Conservation (phyloP, 2,329 filamentous ascomycete genomes). For the Botrytis fragariae region DNA sequence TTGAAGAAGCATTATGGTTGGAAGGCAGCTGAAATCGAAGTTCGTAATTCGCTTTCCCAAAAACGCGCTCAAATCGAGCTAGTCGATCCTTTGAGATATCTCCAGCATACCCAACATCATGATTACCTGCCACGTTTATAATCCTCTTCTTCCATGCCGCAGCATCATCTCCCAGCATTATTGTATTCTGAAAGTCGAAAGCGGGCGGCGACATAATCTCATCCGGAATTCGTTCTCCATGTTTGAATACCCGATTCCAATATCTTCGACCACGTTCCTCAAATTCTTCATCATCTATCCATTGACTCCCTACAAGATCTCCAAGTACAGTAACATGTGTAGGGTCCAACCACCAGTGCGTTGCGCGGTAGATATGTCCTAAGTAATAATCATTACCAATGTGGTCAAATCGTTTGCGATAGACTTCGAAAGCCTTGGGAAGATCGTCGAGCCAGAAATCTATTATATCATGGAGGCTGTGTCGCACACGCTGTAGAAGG, state of each 20-base stretch:
- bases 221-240: slow-evolving; percentile 61
- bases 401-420: slow-evolving; percentile 80
- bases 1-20: slow-evolving; percentile 25
- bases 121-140: slow-evolving; percentile 91
- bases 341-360: slow-evolving; percentile 80
- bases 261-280: slow-evolving; percentile 67
- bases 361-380: slow-evolving; percentile 81
- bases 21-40: slow-evolving; percentile 65
- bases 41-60: slow-evolving; percentile 90
- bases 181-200: slow-evolving; percentile 40
- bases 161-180: slow-evolving; percentile 43
- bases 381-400: slow-evolving; percentile 94
- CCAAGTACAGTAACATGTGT: slow-evolving; percentile 88
- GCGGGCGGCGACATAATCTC: slow-evolving; percentile 50
- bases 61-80: slow-evolving; percentile 76
- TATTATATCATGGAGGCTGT: slow-evolving; percentile 56
- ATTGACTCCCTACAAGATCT: slow-evolving; percentile 91
- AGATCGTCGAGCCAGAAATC: slow-evolving; percentile 67
- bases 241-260: slow-evolving; percentile 78
- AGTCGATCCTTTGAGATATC: slow-evolving; percentile 78
- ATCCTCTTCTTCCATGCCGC: slow-evolving; percentile 69
- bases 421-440: slow-evolving; percentile 61
- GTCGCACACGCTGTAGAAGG: slow-evolving; percentile 51
- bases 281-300: slow-evolving; percentile 87
- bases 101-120: slow-evolving; percentile 94